These are phyloP conservation scores for Sugiyamaella sp. DNA, from an alignment of 1,139 yeast genomes.

Conservation along the genomic window DNA sequence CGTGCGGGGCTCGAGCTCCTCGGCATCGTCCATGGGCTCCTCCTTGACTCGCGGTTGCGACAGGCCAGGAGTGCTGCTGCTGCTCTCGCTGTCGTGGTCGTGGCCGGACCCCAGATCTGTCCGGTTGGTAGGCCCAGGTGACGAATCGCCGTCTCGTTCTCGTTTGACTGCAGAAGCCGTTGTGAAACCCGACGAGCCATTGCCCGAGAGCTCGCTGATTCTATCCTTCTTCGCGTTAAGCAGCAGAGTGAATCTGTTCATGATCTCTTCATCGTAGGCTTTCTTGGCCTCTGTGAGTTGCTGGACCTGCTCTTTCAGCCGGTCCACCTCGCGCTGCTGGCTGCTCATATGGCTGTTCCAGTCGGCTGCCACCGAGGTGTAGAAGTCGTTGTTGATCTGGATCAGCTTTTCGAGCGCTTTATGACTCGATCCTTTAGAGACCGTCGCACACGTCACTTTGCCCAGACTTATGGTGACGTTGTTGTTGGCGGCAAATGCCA, in stretches of 20 bases:
- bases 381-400: conserved; percentile 1
- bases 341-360: conserved; percentile 10
- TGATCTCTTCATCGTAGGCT: conserved; percentile 23
- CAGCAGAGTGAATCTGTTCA: conserved; percentile 22
- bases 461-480: conserved; percentile 20
- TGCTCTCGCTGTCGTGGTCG: too few relatives aligned
- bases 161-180: neutral
- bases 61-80: too few relatives aligned
- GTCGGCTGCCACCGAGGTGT: neutral
- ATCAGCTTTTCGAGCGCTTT: conserved; percentile 13
- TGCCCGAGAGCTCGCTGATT: conserved; percentile 22
- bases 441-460: neutral
- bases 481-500: conserved; percentile 13
- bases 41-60: neutral
- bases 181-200: neutral
- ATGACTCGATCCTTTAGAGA: conserved; percentile 4
- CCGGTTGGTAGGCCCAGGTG: neutral
- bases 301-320: conserved; percentile 21
- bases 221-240: conserved; percentile 27
- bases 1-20: neutral
- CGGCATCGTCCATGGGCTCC: neutral
- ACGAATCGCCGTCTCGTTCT: neutral
- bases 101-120: too few relatives aligned
- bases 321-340: neutral
- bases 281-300: conserved; percentile 25